Base-by-base conservation (phyloP, 495 filamentous ascomycete species). In the Penicillium canescens region DNA sequence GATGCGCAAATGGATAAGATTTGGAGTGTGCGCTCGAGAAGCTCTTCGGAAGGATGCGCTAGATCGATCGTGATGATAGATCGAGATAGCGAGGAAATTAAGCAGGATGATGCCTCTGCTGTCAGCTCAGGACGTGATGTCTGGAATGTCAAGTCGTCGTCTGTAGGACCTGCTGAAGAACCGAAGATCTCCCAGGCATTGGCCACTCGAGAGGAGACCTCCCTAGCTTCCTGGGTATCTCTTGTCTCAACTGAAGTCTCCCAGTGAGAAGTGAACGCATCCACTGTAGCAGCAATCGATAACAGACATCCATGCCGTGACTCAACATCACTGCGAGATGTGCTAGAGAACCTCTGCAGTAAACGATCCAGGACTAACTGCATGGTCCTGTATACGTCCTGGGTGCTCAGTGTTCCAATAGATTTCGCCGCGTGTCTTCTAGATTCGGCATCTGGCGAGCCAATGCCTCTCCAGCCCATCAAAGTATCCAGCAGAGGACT, bases 391-490 rank as follows among this genome's bases (percentile, higher is more conserved):
- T 59, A 69, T 24, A 55, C 54, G 50, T 67, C 28, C 42, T 71
- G 67, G 8, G 52, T 60, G 20, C 81, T 81, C 23, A 94, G 61
- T 4, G 55, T 61, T 7, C 90, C 90, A 51, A 93, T 82, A 0
- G 87, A 83, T 6, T 62, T 65, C 1, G 90, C 91, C 33, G 91
- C 88, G 38, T 82, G 76, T 61, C 88, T 80, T 51, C 94, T 79
- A 14, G 89, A 87, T 8, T 79, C 75, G 1, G 82, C 77, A 67
- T 96, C 92, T 37, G 80, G 75, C 52, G 91, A 88, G 0, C 87
- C 85, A 41, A 93, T 80, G 3, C 94, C 94, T 63, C 94, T 81
- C 94, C 94, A 98, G 13, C 83, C 82, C n/a, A 96, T 75, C 14
- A 96, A 73, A 1, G 82, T 87, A 24, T 85, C 77, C 18, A 89